Base-by-base conservation (phyloP, 192 early-diverging fungal genomes). In the Rhizoclosmatium sp. region DNA sequence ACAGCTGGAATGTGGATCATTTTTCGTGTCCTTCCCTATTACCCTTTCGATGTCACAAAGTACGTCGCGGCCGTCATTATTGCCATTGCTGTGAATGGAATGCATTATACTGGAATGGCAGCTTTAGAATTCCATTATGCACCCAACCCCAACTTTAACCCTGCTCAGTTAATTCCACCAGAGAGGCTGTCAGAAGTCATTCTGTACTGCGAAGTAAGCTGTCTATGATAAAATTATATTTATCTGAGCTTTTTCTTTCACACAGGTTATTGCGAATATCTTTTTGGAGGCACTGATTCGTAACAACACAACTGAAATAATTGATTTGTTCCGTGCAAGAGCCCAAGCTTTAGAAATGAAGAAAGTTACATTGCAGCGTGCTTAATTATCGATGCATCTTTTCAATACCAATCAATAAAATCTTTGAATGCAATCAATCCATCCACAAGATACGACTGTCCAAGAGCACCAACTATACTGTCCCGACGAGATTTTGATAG, bases 81-180 rank as follows among this genome's bases (percentile, higher is more conserved):
- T 56, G 70, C 70, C 2, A 40, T 72, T 0, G 70, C 70, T 14
- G 70, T 72, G 49, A 72, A 72, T 41, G 70, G 70, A 7, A 72
- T 72, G 70, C 70, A 72, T 47, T 72, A 72, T 45, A 72, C 70
- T 31, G 70, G 70, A 21, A 72, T 72, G 70, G 70, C 70, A 7
- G 49, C 70, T 31, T 5, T 72, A 1, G 14, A 5, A 7, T 72
- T 21, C 70, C 7, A n/a, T 16, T 49, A 58, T 39, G 7, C 16
- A 3, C 58, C 19, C 54, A 59, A 21, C 47, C 70, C 70, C 39
- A 51, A 58, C 47, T 72, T 72, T 45, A 16, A 51, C 39, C 31
- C 70, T 2, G 31, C 19, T 58, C 48, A 23, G 3, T 72, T 58
- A 9, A 58, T 72, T 41, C 5, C 42, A 39, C 70, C 70, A 7